Base-by-base conservation (phyloP, 106 monocot genomes). In the Apostasia shenzhenica region DNA sequence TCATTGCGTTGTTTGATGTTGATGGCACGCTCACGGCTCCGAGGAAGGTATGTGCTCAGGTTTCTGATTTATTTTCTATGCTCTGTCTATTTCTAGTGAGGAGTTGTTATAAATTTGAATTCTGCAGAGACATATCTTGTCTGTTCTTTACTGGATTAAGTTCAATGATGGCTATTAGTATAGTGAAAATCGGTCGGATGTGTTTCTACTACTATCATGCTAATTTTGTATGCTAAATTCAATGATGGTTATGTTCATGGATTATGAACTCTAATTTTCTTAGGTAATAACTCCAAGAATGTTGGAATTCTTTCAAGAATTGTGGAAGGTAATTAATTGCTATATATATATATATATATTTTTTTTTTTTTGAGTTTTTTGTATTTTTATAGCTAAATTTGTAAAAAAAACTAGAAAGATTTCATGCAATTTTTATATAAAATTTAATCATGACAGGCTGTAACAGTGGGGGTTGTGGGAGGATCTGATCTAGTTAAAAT, bases 1-100 rank as follows among this genome's bases (percentile, higher is more conserved):
- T 89, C 13, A 80, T 95, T 66, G 95, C 88, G 71, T 55, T 95
- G 78, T 95, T 95, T 56, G 95, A 95, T 67, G 91, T 95, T 39
- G 95, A 95, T 74, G 95, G 91, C n/a, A 95, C 95, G 1, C 91
- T 95, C 70, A 95, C 95, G 12, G 91, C 88, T 61, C 95, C 95
- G 5, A 83, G 95, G 75, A 95, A 95, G 86, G 91, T 95, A 55
- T 40, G 26, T 26, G 26, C 26, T 56, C 12, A 8, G 45, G 1
- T 54, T 55, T 69, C 49, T 1, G n/a, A 9, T 49, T 37, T 2
- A 41, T 14, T 45, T 2, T 47, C 9, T 72, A 4, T 61, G 26
- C 51, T 47, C 41, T 12, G 51, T 60, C 4, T 69, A 46, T 45
- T 43, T 45, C 43, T 12, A 1, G 42, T 37, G 8, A 62, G 40